Percentiles rank a stretch among this genome's conserved stretches.
Evolutionary conservation across 805 yeast genomes (phyloP).

Genomic region (Starmerella cellae): DNA sequence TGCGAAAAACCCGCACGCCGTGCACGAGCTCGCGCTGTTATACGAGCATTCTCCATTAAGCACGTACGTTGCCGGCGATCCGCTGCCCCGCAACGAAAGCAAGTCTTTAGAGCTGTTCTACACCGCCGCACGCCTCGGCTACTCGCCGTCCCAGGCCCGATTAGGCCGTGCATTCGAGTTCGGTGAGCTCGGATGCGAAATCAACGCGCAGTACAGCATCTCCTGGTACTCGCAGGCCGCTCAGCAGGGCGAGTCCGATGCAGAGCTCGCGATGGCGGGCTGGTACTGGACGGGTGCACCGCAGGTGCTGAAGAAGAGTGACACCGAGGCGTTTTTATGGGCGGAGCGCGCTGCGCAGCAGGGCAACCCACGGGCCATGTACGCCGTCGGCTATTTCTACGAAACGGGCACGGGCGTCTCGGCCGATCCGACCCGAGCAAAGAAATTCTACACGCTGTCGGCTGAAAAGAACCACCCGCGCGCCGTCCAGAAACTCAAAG

Average conservation of each 20-base stretch:
- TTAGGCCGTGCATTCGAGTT: slow-evolving; percentile 62
- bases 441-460: slow-evolving; percentile 45
- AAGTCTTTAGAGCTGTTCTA: slow-evolving; percentile 41
- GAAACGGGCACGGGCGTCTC: slow-evolving; percentile 59
- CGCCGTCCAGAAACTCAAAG: slow-evolving; percentile 28
- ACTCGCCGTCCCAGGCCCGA: slow-evolving; percentile 55
- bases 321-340: slow-evolving; percentile 64
- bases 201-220: slow-evolving; percentile 46
- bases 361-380: slow-evolving; percentile 57
- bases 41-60: slow-evolving; percentile 33
- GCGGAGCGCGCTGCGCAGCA: slow-evolving; percentile 56
- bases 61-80: slow-evolving; percentile 35
- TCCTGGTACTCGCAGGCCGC: slow-evolving; percentile 69
- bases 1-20: slow-evolving; percentile 39
- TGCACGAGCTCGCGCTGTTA: slow-evolving; percentile 45
- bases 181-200: slow-evolving; percentile 42
- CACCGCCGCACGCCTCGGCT: slow-evolving; percentile 39
- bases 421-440: slow-evolving; percentile 37
- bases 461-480: slow-evolving; percentile 50
- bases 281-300: slow-evolving; percentile 61
- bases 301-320: slow-evolving; percentile 44
- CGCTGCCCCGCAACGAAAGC: slow-evolving; percentile 23
- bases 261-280: slow-evolving; percentile 60
- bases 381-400: slow-evolving; percentile 54
- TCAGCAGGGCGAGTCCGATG: slow-evolving; percentile 47